phyloP scores from a whole-genome alignment of 352 stramenopile species.

The Pythium rishiriense region DNA sequence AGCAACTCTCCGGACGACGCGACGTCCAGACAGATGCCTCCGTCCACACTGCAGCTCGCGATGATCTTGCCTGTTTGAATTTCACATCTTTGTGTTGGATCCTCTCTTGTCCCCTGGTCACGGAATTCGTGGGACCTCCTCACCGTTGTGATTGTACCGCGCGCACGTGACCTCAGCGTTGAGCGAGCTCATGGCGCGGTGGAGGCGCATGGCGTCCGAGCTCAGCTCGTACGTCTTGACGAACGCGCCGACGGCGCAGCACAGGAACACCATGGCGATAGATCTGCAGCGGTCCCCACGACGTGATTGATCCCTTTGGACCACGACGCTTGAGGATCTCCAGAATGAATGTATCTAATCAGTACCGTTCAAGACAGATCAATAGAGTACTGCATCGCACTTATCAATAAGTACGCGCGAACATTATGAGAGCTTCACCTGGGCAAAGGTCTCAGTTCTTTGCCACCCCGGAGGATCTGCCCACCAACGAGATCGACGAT shows the following conservation, averaged over 20 bases:
- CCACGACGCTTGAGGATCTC: slow-evolving; percentile 25
- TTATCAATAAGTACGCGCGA: neutral
- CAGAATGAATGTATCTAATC: neutral
- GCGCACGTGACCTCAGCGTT: slow-evolving; percentile 60
- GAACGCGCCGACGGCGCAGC: slow-evolving; percentile 49
- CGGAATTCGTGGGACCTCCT: neutral
- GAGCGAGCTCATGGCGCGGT: slow-evolving; percentile 45
- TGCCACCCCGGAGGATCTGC: neutral
- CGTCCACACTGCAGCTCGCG: slow-evolving; percentile 59
- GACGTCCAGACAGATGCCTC: slow-evolving; percentile 59
- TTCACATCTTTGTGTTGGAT: too few species aligned
- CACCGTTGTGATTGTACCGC: slow-evolving; percentile 69
- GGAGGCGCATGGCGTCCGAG: slow-evolving; percentile 45
- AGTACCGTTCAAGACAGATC: slow-evolving; percentile 19
- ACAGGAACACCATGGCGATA: slow-evolving; percentile 50
- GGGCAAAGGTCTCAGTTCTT: slow-evolving; percentile 3
- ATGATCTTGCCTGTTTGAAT: slow-evolving; percentile 52
- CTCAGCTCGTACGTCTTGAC: slow-evolving; percentile 67
- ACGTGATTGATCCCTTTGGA: too few species aligned
- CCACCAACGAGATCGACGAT: neutral
- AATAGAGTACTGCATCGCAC: slow-evolving; percentile 1
- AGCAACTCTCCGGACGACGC: slow-evolving; percentile 55
- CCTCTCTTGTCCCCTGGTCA: too few species aligned
- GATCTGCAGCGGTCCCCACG: too few species aligned
- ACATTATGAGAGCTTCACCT: neutral